Percentiles rank a stretch among this genome's conserved stretches.
These are phyloP conservation scores for Flaveria sonorensis DNA, from an alignment of 129 eudicot species.

Conservation along the genomic window DNA sequence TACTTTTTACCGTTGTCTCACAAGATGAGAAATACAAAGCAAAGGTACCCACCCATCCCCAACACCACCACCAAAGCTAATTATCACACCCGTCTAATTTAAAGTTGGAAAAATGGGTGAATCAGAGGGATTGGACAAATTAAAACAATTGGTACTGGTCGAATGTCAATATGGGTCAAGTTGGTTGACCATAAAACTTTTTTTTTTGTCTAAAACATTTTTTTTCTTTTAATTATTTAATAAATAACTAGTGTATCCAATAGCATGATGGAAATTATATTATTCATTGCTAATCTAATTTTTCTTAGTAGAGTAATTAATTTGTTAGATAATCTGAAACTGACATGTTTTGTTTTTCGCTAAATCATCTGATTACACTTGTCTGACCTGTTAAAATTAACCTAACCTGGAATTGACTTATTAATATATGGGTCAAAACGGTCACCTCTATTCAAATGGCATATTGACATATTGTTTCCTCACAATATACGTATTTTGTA, in stretches of 20 bases:
- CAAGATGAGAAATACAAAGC: constrained; percentile 99
- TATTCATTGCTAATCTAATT: too few species aligned
- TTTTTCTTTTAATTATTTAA: neutral
- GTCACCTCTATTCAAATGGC: neutral
- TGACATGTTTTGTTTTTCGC: neutral
- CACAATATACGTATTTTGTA: neutral
- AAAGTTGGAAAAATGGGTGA: neutral
- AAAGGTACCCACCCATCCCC: constrained; percentile 50
- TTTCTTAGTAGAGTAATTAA: too few species aligned
- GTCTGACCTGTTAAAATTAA: neutral
- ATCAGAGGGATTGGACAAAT: neutral
- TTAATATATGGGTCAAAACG: neutral
- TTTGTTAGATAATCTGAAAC: neutral
- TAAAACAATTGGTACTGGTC: neutral
- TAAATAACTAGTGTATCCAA: too few species aligned
- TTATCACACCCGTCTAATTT: neutral
- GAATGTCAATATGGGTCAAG: neutral
- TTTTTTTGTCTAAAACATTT: neutral
- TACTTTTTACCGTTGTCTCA: constrained; percentile 87
- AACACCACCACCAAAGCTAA: too few species aligned
- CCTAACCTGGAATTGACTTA: neutral
- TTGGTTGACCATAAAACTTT: neutral
- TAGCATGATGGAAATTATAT: too few species aligned
- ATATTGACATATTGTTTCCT: neutral
- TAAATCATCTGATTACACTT: neutral